Evolutionary conservation across 345 rosid species (phyloP), one percentile per base, ranked within the genome.

Genomic region (Eucalyptus decipiens): DNA sequence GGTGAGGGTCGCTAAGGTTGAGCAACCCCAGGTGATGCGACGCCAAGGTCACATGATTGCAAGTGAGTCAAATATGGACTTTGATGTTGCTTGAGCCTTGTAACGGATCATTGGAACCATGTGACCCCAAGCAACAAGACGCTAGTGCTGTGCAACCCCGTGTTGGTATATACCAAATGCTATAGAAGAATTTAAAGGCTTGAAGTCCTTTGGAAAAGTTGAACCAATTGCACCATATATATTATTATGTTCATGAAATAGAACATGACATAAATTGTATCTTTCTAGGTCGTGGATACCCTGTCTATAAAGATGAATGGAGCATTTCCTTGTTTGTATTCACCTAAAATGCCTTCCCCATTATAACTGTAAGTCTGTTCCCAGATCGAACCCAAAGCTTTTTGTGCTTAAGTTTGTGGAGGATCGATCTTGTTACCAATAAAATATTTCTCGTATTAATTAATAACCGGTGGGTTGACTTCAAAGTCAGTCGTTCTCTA

Each of bases 51-150:
- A 8, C 21, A 8, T 12, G 40, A 65, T 32, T 32, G 32, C 18
- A 65, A 14, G 37, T 10, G 9, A 65, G 76, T 7, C 37, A 65
- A 65, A 65, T n/a, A 0, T 7, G 34, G 5, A 65, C 76, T 65
- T n/a, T 16, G 76, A n/a, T 0, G 3, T n/a, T 16, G 21, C 6
- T 1, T 4, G 76, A n/a, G 21, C 76, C 40, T 30, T n/a, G 10
- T 4, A 65, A 16, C 21, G 9, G 19, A 34, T n/a, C 0, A 1
- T 8, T 7, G 76, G 17, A n/a, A 7, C 37, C 21, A n/a, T 15
- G 32, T 6, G 37, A 67, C 21, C 76, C 21, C 11, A n/a, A 17
- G 40, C 21, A n/a, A 65, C 30, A 24, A 56, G 62, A 56, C 6
- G 21, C 40, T 4, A n/a, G 40, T 65, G 21, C 5, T 17, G 3